Base-by-base conservation (phyloP, 805 yeast genomes). In the Cyberlindnera veronae region DNA sequence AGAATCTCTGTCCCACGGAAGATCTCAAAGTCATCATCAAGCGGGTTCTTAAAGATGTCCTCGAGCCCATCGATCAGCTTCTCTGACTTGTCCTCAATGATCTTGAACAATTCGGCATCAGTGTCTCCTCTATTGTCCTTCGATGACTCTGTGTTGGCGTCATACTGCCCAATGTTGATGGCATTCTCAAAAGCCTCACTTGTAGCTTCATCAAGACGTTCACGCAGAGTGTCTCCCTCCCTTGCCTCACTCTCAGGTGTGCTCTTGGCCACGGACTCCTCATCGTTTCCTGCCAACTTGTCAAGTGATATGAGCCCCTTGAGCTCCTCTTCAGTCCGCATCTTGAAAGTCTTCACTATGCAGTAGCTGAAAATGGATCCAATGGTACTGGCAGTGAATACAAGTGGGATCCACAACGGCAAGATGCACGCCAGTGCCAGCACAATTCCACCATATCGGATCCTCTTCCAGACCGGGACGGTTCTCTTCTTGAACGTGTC, bases 361-460 rank as follows among this genome's bases (percentile, higher is more conserved):
- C 73, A 57, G 48, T 64, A 69, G n/a, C 67, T 52, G 2, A 73
- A 62, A 3, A 66, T 62, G 9, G 65, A 44, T 1, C 68, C 57
- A 14, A 66, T 56, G 1, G 65, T 51, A 31, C 51, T 50, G 5
- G 52, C 58, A 16, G 62, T 57, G 18, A 74, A 47, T 3, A 74
- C 67, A 14, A 71, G 38, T 1, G 80, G 78, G 16, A 76, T 56
- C 78, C 79, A 76, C 24, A 74, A 41, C 0, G 81, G 81, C 6
- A 75, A 28, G 12, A 63, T 46, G 3, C 51, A 22, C 1, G 50
- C 42, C 2, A 60, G 43, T 2, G 46, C 32, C 13, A 54, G 5
- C 3, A 59, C 27, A 13, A 62, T 46, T 3, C 57, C 57, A 13
- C 42, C 29, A 42, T 48, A 59, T 40, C 56, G 51, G 11, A 61